A percentile compares a stretch with the other conserved stretches of the same genome.
Conservation (phyloP, 2,329 filamentous ascomycete species). For the Colletotrichum sp. region DNA sequence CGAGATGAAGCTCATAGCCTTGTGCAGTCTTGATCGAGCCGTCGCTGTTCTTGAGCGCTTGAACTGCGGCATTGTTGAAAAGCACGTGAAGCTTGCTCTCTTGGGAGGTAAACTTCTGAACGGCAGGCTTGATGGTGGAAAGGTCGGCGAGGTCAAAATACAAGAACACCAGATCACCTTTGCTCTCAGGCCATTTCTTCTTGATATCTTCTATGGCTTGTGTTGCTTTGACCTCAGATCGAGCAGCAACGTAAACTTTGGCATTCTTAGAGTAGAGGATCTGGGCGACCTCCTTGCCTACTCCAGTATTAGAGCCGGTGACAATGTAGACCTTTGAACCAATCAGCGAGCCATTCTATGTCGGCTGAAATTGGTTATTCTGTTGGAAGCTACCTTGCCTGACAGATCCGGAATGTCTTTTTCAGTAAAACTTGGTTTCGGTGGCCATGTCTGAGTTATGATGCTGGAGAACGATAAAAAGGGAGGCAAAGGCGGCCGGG, state of each 20-base stretch:
- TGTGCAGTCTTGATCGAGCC: constrained; percentile 42
- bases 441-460: background rate
- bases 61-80: constrained; percentile 43
- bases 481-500: background rate
- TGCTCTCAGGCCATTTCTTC: constrained; percentile 34
- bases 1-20: constrained; percentile 46
- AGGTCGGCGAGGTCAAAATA: constrained; percentile 47
- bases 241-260: constrained; percentile 61
- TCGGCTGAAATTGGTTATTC: rapidly evolving
- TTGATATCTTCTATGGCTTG: constrained; percentile 49
- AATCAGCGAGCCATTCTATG: background rate
- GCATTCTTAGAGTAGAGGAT: constrained; percentile 59
- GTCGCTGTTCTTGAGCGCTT: background rate
- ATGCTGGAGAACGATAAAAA: background rate
- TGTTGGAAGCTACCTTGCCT: rapidly evolving
- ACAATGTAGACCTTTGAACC: constrained; percentile 52
- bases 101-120: constrained; percentile 29
- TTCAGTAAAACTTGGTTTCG: background rate
- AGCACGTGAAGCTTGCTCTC: constrained; percentile 40
- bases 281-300: constrained; percentile 55
- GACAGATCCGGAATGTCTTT: background rate
- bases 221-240: constrained; percentile 46
- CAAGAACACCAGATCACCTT: constrained; percentile 46
- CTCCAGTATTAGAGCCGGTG: constrained; percentile 44
- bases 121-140: constrained; percentile 33